phyloP scores from a whole-genome alignment of 805 yeast species.

The Myxozyma udenii region DNA sequence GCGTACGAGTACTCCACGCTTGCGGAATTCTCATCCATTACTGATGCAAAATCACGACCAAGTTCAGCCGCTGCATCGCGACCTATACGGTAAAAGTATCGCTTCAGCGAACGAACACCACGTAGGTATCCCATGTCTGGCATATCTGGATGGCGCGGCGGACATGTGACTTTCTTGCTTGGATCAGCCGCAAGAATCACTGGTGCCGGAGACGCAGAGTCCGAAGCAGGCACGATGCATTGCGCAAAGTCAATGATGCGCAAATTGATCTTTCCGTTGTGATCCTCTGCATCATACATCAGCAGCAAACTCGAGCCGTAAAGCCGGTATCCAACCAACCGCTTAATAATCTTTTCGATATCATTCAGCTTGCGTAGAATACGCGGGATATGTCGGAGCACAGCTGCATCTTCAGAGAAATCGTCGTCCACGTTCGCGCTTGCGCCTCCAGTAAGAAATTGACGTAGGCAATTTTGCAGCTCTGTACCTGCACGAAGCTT shows the following conservation, averaged over 20 bases:
- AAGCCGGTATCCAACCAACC: constrained; percentile 71
- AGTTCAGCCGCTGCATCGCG: constrained; percentile 34
- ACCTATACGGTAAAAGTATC: constrained; percentile 63
- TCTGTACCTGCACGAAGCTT: constrained; percentile 65
- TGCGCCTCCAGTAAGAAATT: constrained; percentile 79
- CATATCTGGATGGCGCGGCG: constrained; percentile 61
- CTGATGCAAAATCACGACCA: not conserved
- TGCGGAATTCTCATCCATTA: not conserved
- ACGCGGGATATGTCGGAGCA: constrained; percentile 63
- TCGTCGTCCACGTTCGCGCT: constrained; percentile 62
- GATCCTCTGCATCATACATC: constrained; percentile 72
- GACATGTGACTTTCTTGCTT: constrained; percentile 42
- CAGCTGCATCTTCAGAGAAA: constrained; percentile 46
- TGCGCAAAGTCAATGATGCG: constrained; percentile 94
- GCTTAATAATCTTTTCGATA: constrained; percentile 52
- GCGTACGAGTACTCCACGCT: not conserved
- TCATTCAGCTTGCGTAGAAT: constrained; percentile 60
- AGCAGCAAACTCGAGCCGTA: constrained; percentile 87
- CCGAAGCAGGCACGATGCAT: constrained; percentile 64
- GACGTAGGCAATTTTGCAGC: constrained; percentile 68
- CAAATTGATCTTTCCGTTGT: constrained; percentile 41
- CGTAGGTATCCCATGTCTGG: constrained; percentile 83
- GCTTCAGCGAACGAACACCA: constrained; percentile 72
- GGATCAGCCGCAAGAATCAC: constrained; percentile 39
- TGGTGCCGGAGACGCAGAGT: constrained; percentile 35